Evolutionary conservation across 768 basidiomycete genomes (phyloP).

Genomic region (Wakefieldia striispora): DNA sequence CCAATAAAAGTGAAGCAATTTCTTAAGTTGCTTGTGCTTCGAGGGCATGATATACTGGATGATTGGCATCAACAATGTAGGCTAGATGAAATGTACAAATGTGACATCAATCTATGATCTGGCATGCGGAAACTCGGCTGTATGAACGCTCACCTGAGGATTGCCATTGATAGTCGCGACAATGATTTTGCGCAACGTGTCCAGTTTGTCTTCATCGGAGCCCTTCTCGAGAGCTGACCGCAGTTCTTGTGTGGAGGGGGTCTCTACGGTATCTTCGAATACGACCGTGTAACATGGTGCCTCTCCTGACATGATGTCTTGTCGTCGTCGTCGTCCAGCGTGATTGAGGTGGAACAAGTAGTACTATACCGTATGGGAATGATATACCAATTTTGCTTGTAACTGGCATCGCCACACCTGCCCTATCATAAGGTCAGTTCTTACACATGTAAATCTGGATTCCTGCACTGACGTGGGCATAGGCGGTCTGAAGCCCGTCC

Average conservation of each 20-base stretch:
- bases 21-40: constrained; percentile 95
- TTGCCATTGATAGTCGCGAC: constrained; percentile 94
- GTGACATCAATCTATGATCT: not conserved
- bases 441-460: too few relatives aligned
- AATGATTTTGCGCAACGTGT: constrained; percentile 93
- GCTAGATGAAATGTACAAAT: constrained; percentile 42
- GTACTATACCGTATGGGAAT: constrained; percentile 9
- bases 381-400: constrained; percentile 1
- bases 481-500: too few relatives aligned
- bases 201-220: constrained; percentile 93
- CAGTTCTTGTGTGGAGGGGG: constrained; percentile 79
- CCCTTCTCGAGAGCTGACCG: constrained; percentile 88
- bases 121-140: not conserved
- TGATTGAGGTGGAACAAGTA: constrained; percentile 5
- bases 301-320: constrained; percentile 42
- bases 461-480: too few relatives aligned
- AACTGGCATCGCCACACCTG: too few relatives aligned
- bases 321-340: constrained; percentile 7
- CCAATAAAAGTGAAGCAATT: constrained; percentile 94
- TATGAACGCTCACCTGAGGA: constrained; percentile 61
- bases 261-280: constrained; percentile 68
- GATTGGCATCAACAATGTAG: constrained; percentile 93
- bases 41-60: constrained; percentile 98
- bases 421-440: too few relatives aligned
- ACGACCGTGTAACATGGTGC: constrained; percentile 76